Percentiles rank a stretch among this genome's conserved stretches.
Evolutionary conservation across 805 yeast genomes (phyloP).

Genomic region (Priceomyces carsonii): DNA sequence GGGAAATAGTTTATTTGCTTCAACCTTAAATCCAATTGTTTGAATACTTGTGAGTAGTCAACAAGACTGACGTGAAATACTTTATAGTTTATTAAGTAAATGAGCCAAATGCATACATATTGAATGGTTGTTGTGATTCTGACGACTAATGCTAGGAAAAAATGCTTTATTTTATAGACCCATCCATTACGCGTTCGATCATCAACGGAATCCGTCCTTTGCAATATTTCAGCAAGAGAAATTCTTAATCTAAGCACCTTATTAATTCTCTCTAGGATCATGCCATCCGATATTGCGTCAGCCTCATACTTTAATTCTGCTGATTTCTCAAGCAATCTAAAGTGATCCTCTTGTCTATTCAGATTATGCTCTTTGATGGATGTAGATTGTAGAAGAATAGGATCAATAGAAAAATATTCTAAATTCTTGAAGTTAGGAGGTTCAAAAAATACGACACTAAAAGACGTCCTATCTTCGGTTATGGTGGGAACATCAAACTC

Average conservation of each 20-base stretch:
- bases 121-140: constrained; percentile 16
- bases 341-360: constrained; percentile 24
- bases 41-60: constrained; percentile 60
- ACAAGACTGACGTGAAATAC: constrained; percentile 25
- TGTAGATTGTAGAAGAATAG: constrained; percentile 63
- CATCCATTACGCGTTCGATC: no score
- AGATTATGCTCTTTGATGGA: constrained; percentile 19
- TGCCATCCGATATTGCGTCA: constrained; percentile 25
- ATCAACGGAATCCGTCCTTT: no score
- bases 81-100: constrained; percentile 28
- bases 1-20: constrained; percentile 81
- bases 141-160: constrained; percentile 10
- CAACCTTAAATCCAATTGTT: constrained; percentile 76
- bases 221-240: background rate
- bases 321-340: constrained; percentile 10
- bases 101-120: constrained; percentile 15
- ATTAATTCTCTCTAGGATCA: constrained; percentile 34
- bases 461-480: constrained; percentile 2
- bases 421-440: constrained; percentile 71
- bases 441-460: constrained; percentile 45
- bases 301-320: background rate
- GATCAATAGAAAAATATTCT: constrained; percentile 77
- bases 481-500: constrained; percentile 15
- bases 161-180: background rate
- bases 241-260: constrained; percentile 18